Evolutionary conservation across 2,329 filamentous ascomycete genomes (phyloP).

Genomic region (Apiospora phragmitis): DNA sequence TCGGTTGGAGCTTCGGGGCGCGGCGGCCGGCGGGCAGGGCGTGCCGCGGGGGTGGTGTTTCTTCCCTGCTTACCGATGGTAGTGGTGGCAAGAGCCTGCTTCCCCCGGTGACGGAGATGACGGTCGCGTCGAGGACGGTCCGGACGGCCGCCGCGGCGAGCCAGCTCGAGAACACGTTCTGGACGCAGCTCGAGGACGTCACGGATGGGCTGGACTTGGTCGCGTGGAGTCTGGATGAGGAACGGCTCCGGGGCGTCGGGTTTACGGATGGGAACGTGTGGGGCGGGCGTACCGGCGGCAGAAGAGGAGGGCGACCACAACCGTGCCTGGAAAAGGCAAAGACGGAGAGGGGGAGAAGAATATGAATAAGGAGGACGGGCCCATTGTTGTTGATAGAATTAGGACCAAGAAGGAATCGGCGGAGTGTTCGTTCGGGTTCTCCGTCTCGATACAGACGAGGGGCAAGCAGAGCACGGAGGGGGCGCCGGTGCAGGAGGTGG

Average conservation of each 20-base stretch:
- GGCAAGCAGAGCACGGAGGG: conserved; percentile 21
- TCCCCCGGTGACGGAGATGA: conserved; percentile 42
- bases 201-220: conserved; percentile 58
- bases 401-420: conserved; percentile 26
- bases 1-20: conserved; percentile 82
- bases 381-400: not conserved
- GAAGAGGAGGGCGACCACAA: conserved; percentile 34
- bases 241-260: conserved; percentile 57
- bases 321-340: not conserved
- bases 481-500: conserved; percentile 36
- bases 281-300: conserved; percentile 73
- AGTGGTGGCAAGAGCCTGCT: conserved; percentile 41
- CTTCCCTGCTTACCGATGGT: conserved; percentile 23
- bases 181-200: conserved; percentile 40
- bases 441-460: conserved; percentile 46
- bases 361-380: conserved; percentile 16
- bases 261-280: conserved; percentile 73
- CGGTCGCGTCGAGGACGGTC: conserved; percentile 39
- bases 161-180: conserved; percentile 34
- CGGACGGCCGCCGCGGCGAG: not conserved
- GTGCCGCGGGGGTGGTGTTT: conserved; percentile 35
- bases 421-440: conserved; percentile 57
- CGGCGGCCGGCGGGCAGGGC: conserved; percentile 57
- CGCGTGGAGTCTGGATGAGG: conserved; percentile 63
- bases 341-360: conserved; percentile 12